phyloP scores from a whole-genome alignment of 2,329 filamentous ascomycete species.

The Macrophomina tecta region DNA sequence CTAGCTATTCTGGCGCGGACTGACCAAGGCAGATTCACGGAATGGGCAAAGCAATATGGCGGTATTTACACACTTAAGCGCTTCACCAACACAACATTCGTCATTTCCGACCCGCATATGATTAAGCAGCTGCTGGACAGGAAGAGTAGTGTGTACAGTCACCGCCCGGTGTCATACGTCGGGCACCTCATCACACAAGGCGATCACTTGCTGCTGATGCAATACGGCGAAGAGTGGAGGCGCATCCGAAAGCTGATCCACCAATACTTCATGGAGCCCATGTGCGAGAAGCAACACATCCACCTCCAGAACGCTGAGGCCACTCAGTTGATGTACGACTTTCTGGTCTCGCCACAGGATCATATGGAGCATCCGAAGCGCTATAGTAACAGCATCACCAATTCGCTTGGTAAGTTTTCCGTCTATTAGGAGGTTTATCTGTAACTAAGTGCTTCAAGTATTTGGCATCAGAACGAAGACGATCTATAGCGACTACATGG shows the following conservation, averaged over 20 bases:
- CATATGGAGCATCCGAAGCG: background rate
- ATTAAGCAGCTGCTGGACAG: conserved; percentile 48
- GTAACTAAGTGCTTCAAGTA: background rate
- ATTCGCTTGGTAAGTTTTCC: background rate
- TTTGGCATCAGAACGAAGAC: background rate
- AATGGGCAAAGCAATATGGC: conserved; percentile 7
- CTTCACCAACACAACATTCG: conserved; percentile 3
- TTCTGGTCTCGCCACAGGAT: background rate
- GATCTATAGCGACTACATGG: background rate
- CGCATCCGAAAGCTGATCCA: conserved; percentile 16
- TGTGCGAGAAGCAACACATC: conserved; percentile 15
- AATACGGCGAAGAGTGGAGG: conserved; percentile 16
- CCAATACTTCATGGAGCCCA: conserved; percentile 16
- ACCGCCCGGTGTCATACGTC: conserved; percentile 9
- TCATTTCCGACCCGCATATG: background rate
- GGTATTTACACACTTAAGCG: background rate
- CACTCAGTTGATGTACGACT: conserved; percentile 50
- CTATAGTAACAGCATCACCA: conserved; percentile 1
- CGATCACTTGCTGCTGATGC: conserved; percentile 11
- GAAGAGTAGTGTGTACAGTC: conserved; percentile 43
- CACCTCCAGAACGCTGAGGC: conserved; percentile 33
- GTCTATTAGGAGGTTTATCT: no score
- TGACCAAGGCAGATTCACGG: background rate
- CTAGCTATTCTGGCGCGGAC: background rate
- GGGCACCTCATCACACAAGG: conserved; percentile 2